Base-by-base conservation (phyloP, 441 rosid species). In the Codiaeum variegatum region DNA sequence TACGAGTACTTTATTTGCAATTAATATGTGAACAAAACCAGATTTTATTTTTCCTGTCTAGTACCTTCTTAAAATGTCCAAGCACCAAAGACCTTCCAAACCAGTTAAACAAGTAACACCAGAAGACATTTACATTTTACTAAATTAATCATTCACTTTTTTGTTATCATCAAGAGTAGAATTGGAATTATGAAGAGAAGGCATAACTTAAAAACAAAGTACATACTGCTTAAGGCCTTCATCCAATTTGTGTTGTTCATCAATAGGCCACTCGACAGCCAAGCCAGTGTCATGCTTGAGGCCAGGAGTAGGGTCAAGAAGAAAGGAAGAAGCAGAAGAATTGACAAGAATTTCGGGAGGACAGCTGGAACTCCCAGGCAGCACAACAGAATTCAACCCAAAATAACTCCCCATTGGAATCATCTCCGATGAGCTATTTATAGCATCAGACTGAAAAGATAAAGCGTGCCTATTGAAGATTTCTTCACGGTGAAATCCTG, bases 221-320 rank as follows among this genome's bases (percentile, higher is more conserved):
- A 74, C 87, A 62, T 83, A 96, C 99, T 82, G 87, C 71, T 71
- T 84, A 73, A 91, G 88, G 73, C 97, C 96, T 67, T 88, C 88
- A 58, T 91, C 92, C 79, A 96, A 78, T 70, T 76, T 91, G 70
- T 71, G 76, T 81, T 91, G 99, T 71, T 96, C 99, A 0, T 91
- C 93, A 0, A 69, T 77, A 42, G 99, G 87, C 99, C 99, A 96
- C 79, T 91, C 99, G 1, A 82, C 91, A 18, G 95, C 89, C 77
- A 93, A 74, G 13, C 87, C 90, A 0, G 97, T 71, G 26, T 95
- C 99, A 49, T 80, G 83, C 77, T 86, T 90, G 44, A 85, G 70
- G 28, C 70, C 75, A 56, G 82, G 59, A 40, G 52, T 40, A 28
- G 82, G 67, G 59, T 78, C 78, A 63, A 73, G 60, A 76, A 85